Evolutionary conservation across 306 rosid species (phyloP).

Genomic region (Casuarina cunninghamiana): DNA sequence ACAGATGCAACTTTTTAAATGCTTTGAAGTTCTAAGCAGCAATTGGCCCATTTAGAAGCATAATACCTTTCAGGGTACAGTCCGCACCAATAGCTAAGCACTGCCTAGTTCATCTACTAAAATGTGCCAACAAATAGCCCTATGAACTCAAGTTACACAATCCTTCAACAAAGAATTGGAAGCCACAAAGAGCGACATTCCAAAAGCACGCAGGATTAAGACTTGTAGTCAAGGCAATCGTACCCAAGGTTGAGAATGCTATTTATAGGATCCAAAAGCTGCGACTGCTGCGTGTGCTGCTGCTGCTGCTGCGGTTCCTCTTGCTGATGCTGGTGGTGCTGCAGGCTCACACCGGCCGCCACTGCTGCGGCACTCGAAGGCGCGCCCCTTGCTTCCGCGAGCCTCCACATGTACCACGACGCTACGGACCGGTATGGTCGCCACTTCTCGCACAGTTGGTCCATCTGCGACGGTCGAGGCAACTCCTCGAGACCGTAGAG

Average conservation of each 20-base stretch:
- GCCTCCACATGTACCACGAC: conserved; percentile 95
- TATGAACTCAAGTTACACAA: neutral
- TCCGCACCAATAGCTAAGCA: neutral
- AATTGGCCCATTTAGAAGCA: neutral
- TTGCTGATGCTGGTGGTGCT: conserved; percentile 53
- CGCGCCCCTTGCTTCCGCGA: conserved; percentile 82
- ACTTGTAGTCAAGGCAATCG: conserved; percentile 8
- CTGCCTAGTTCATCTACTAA: neutral
- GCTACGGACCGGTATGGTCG: conserved; percentile 94
- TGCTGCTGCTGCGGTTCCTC: conserved; percentile 43
- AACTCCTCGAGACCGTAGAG: conserved; percentile 78
- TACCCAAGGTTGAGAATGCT: conserved; percentile 92
- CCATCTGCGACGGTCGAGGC: conserved; percentile 99
- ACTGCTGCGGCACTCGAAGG: conserved; percentile 82
- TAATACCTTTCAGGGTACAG: neutral
- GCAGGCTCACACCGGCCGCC: conserved; percentile 71
- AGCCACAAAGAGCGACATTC: neutral
- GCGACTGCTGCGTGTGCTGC: conserved; percentile 70
- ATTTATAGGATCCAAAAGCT: conserved; percentile 86
- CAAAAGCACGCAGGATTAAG: neutral
- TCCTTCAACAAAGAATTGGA: neutral
- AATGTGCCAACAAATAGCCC: neutral
- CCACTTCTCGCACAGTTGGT: conserved; percentile 92
- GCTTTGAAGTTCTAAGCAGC: neutral
- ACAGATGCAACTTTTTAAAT: neutral